Percentiles rank a stretch among this genome's conserved stretches.
These are phyloP conservation scores for Penicillium hesseltinei DNA, from an alignment of 2,329 filamentous ascomycete species.

Conservation along the genomic window DNA sequence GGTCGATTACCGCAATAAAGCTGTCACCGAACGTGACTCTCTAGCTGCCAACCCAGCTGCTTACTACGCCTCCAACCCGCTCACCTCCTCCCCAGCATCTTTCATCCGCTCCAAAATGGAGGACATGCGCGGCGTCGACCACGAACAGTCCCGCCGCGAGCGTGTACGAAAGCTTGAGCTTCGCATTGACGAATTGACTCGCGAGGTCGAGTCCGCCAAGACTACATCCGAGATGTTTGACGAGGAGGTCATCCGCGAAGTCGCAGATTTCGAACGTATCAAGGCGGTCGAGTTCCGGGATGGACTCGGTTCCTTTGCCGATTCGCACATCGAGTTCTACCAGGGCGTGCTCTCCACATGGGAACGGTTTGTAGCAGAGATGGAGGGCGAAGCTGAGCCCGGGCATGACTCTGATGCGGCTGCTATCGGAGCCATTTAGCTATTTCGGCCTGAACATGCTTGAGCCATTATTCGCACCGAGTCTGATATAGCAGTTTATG, in stretches of 20 bases:
- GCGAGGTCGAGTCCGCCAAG: slow-evolving; percentile 83
- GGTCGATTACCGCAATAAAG: slow-evolving; percentile 92
- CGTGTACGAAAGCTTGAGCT: slow-evolving; percentile 86
- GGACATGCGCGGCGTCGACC: slow-evolving; percentile 93
- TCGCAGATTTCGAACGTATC: slow-evolving; percentile 92
- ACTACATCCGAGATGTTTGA: slow-evolving; percentile 89
- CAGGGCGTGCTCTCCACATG: slow-evolving; percentile 74
- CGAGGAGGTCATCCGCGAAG: slow-evolving; percentile 91
- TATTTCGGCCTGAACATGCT: neutral
- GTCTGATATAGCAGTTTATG: slow-evolving; percentile 16
- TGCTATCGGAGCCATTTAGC: slow-evolving; percentile 20
- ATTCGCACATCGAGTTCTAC: slow-evolving; percentile 86
- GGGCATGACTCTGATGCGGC: slow-evolving; percentile 22
- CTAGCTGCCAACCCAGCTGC: slow-evolving; percentile 64
- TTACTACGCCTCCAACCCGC: slow-evolving; percentile 54
- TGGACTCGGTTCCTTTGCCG: slow-evolving; percentile 77
- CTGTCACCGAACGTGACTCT: slow-evolving; percentile 78
- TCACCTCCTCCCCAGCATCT: slow-evolving; percentile 67
- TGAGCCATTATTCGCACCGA: neutral
- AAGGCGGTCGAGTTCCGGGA: slow-evolving; percentile 90
- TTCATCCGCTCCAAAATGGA: slow-evolving; percentile 95
- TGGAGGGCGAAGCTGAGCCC: slow-evolving; percentile 63
- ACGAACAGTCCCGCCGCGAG: slow-evolving; percentile 86
- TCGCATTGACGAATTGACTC: slow-evolving; percentile 85
- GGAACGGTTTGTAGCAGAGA: slow-evolving; percentile 85